Conservation (phyloP, 495 filamentous ascomycete species). For the Podospora anserina region DNA sequence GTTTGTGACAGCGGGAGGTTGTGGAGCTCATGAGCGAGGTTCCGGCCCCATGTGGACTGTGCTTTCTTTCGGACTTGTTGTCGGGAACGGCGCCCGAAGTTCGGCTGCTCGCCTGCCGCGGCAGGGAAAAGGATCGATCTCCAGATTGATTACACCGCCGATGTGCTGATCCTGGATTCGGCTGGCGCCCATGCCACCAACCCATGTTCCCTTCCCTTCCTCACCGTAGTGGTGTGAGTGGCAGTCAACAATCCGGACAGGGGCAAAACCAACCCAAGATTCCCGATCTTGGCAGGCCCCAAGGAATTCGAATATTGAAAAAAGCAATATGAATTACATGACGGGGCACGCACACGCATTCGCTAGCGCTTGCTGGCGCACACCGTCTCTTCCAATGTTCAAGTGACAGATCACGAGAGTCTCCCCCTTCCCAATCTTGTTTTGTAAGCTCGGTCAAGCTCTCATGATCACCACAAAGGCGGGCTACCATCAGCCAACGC, state of each 20-base stretch:
- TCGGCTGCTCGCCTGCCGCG: neutral
- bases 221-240: neutral
- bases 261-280: slow-evolving; percentile 9
- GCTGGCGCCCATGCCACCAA: slow-evolving; percentile 2
- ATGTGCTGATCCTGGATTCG: slow-evolving; percentile 8
- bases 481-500: slow-evolving; percentile 1
- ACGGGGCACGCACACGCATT: neutral
- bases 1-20: neutral
- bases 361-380: slow-evolving; percentile 12
- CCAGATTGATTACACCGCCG: slow-evolving; percentile 16
- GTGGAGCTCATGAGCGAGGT: neutral
- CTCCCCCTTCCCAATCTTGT: slow-evolving; percentile 1
- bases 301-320: slow-evolving; percentile 9
- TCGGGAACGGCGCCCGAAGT: neutral
- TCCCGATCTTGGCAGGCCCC: slow-evolving; percentile 15
- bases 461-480: neutral
- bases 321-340: slow-evolving; percentile 8
- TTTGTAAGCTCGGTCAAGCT: slow-evolving; percentile 2
- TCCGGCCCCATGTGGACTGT: slow-evolving; percentile 1
- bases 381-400: slow-evolving; percentile 16
- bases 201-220: neutral
- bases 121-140: neutral
- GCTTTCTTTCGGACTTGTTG: neutral
- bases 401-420: slow-evolving; percentile 13
- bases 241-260: slow-evolving; percentile 10